These are phyloP conservation scores for Alternaria rosae DNA, from an alignment of 2,329 filamentous ascomycete genomes.

Conservation along the genomic window DNA sequence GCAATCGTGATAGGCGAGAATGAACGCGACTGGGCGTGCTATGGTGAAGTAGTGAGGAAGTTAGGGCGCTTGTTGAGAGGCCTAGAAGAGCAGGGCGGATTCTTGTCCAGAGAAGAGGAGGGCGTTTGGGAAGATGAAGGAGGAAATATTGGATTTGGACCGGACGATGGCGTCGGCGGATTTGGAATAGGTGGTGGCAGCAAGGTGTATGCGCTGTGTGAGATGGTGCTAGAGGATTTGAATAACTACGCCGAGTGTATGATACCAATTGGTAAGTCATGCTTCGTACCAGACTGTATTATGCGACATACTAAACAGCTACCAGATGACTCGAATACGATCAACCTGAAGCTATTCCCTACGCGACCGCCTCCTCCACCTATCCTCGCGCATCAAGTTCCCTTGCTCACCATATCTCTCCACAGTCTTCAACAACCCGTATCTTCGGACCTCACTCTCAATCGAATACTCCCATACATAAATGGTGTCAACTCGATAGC, in stretches of 20 bases:
- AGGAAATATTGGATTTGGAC: constrained; percentile 10
- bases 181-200: constrained; percentile 46
- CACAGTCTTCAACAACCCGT: constrained; percentile 53
- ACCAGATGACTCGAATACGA: constrained; percentile 86
- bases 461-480: constrained; percentile 82
- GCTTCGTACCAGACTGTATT: no score
- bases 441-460: constrained; percentile 77
- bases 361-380: constrained; percentile 77
- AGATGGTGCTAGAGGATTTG: constrained; percentile 87
- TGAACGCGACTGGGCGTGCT: constrained; percentile 73
- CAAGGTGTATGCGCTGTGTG: constrained; percentile 74
- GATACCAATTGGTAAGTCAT: constrained; percentile 83
- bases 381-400: constrained; percentile 89
- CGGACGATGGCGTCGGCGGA: constrained; percentile 28
- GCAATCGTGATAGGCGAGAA: constrained; percentile 78
- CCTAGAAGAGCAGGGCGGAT: constrained; percentile 89
- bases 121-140: constrained; percentile 43
- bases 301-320: neutral
- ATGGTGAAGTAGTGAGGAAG: constrained; percentile 84
- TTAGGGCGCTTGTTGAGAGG: constrained; percentile 85
- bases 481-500: constrained; percentile 91
- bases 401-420: constrained; percentile 69
- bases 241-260: constrained; percentile 99
- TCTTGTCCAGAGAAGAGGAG: constrained; percentile 70
- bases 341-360: constrained; percentile 96